A percentile compares a stretch with the other conserved stretches of the same genome.
These are phyloP conservation scores for Nigrospora sphaerica DNA, from an alignment of 2,329 filamentous ascomycete species.

Conservation along the genomic window DNA sequence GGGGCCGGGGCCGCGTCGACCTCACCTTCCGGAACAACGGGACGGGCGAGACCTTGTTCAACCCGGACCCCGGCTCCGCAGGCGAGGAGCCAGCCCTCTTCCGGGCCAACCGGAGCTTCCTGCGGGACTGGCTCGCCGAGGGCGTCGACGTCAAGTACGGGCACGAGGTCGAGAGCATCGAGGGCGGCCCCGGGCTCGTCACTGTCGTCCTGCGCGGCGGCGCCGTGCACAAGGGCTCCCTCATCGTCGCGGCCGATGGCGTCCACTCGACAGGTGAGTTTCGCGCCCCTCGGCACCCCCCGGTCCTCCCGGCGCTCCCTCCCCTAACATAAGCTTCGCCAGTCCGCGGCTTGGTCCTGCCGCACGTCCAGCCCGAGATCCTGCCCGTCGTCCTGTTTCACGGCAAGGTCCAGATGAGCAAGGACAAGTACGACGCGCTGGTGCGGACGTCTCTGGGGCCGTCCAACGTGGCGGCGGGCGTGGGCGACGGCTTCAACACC, in stretches of 20 bases:
- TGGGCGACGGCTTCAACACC: constrained; percentile 4
- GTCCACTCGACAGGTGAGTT: constrained; percentile 2
- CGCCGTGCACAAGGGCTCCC: not conserved
- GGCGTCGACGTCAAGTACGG: not conserved
- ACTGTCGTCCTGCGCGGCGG: not conserved
- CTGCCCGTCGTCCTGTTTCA: not conserved
- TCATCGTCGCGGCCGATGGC: constrained; percentile 1
- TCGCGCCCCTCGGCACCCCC: not conserved
- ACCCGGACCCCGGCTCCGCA: not conserved
- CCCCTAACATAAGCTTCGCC: not conserved
- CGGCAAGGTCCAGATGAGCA: not conserved
- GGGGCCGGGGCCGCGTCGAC: not conserved
- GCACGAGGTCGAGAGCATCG: constrained; percentile 29
- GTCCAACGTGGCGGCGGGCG: constrained; percentile 1
- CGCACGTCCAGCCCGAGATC: not conserved
- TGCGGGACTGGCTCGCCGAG: not conserved
- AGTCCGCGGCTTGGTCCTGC: not conserved
- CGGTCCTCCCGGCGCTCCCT: not conserved
- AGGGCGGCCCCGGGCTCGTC: constrained; percentile 38
- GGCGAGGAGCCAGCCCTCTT: not conserved
- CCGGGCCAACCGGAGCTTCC: not conserved
- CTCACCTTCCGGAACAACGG: not conserved
- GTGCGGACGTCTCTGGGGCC: not conserved
- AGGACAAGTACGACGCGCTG: not conserved
- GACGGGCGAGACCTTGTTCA: not conserved